A percentile compares a stretch with the other conserved stretches of the same genome.
Conservation (phyloP, 495 filamentous ascomycete genomes). For the Podospora fimiseda region DNA sequence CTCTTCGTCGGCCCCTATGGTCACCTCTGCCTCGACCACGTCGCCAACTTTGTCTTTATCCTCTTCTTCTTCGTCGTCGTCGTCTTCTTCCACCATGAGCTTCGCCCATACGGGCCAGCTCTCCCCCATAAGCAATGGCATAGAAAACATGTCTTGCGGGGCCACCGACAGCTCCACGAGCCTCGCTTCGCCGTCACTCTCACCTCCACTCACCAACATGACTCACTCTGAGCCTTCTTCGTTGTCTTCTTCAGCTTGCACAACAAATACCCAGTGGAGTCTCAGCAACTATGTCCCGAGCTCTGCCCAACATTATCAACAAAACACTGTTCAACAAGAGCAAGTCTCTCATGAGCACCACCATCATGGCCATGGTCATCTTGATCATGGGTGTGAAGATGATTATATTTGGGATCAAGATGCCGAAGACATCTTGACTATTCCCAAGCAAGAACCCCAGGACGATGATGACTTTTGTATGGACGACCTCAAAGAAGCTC, state of each 20-base stretch:
- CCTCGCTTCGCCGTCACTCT: conserved; percentile 24
- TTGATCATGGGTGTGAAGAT: conserved; percentile 17
- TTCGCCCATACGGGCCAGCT: conserved; percentile 39
- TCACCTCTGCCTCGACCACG: background rate
- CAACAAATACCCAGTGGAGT: conserved; percentile 33
- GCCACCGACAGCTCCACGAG: conserved; percentile 17
- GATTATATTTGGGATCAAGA: conserved; percentile 35
- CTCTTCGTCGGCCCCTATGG: background rate
- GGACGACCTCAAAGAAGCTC: conserved; percentile 40
- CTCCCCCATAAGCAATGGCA: conserved; percentile 45
- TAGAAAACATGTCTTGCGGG: conserved; percentile 32
- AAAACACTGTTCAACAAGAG: background rate
- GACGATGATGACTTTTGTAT: conserved; percentile 44
- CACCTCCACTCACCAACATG: conserved; percentile 28
- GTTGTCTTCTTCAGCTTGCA: conserved; percentile 25
- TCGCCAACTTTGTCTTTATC: conserved; percentile 27
- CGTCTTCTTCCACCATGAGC: conserved; percentile 18
- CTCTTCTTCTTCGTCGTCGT: conserved; percentile 20
- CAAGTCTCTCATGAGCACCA: background rate
- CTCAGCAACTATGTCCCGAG: conserved; percentile 23
- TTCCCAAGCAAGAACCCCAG: conserved; percentile 41
- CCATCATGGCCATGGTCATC: background rate
- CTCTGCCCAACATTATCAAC: too few relatives aligned
- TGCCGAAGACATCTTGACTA: conserved; percentile 28
- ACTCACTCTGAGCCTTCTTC: conserved; percentile 32